Percentiles rank a stretch among this genome's conserved stretches.
These are phyloP conservation scores for Clarireedia homoeocarpa DNA, from an alignment of 2,329 filamentous ascomycete species.

Conservation along the genomic window DNA sequence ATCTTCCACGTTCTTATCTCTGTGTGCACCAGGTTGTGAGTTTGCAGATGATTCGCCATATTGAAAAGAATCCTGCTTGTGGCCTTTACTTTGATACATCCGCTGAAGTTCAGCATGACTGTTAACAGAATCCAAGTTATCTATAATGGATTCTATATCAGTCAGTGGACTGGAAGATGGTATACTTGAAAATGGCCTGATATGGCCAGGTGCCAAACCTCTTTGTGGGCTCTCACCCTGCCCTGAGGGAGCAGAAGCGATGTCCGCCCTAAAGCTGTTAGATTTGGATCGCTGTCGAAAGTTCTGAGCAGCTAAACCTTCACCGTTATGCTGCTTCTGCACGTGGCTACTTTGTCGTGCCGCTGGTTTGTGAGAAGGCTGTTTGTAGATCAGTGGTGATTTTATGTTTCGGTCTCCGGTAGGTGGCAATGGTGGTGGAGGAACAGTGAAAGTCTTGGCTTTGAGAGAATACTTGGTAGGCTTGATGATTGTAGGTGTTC, in stretches of 20 bases:
- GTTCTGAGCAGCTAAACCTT: background rate
- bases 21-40: background rate
- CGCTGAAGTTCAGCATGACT: conserved; percentile 1
- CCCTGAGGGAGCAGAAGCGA: background rate
- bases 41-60: background rate
- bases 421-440: background rate
- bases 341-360: background rate
- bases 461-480: background rate
- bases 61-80: background rate
- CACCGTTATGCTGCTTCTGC: background rate
- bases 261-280: background rate
- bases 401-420: background rate
- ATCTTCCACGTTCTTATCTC: background rate
- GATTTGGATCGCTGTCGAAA: background rate
- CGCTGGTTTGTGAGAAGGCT: background rate
- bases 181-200: conserved; percentile 6
- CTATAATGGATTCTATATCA: conserved; percentile 2
- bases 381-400: background rate
- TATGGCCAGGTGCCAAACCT: background rate
- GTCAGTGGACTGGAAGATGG: conserved; percentile 5
- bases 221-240: background rate
- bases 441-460: background rate
- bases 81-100: background rate
- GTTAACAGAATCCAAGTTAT: background rate
- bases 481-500: background rate